phyloP scores from a whole-genome alignment of 2,329 filamentous ascomycete genomes.

The Lasiodiplodia sp. region DNA sequence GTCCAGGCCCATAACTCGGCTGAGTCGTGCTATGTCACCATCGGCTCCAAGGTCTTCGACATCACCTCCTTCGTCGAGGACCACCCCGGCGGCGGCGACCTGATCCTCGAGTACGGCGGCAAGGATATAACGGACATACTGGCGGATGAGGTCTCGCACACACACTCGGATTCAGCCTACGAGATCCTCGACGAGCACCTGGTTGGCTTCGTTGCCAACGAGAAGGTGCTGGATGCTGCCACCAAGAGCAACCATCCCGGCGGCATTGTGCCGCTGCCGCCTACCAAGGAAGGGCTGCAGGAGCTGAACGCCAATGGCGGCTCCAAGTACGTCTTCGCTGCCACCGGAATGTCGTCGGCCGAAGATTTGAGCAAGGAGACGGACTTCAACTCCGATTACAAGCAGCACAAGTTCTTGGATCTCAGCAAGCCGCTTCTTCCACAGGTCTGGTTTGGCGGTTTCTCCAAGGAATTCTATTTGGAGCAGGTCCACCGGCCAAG shows the following conservation, averaged over 20 bases:
- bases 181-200: constrained; percentile 89
- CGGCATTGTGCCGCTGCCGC: constrained; percentile 61
- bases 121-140: constrained; percentile 85
- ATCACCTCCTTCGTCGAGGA: constrained; percentile 88
- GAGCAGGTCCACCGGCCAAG: constrained; percentile 94
- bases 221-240: constrained; percentile 61
- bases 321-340: constrained; percentile 57
- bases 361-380: constrained; percentile 90
- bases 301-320: constrained; percentile 61
- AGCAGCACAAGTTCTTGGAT: constrained; percentile 92
- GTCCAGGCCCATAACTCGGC: constrained; percentile 80
- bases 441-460: constrained; percentile 88
- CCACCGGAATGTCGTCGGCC: constrained; percentile 86
- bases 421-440: constrained; percentile 82
- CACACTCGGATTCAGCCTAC: constrained; percentile 91
- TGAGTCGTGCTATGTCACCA: constrained; percentile 90
- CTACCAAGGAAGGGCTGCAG: constrained; percentile 53
- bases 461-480: constrained; percentile 94
- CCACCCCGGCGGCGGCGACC: constrained; percentile 87
- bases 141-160: constrained; percentile 81
- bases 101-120: constrained; percentile 89
- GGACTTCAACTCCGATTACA: constrained; percentile 77
- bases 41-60: constrained; percentile 92
- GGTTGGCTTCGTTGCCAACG: constrained; percentile 77
- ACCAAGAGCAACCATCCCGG: constrained; percentile 57